Evolutionary conservation across 2,329 filamentous ascomycete species (phyloP), one percentile per base, ranked within the genome.

Genomic region (Apiospora arundinis): DNA sequence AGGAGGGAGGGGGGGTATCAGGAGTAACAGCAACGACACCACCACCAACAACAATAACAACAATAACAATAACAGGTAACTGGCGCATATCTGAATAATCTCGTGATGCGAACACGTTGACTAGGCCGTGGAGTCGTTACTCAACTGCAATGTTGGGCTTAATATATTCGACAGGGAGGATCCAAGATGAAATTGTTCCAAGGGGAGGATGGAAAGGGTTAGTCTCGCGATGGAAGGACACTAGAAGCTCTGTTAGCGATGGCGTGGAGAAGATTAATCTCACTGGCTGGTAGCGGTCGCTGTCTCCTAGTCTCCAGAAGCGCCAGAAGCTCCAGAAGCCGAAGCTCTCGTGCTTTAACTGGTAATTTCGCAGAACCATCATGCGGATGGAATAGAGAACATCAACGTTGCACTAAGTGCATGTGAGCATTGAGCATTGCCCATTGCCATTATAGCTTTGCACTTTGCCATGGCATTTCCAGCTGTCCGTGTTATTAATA

Each of bases 271-370:
- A 44, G 65, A 44, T 28, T 28, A 67, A 67, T 67, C 65, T 67
- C 65, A 45, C 44, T 46, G 23, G n/a, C 7, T 18, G 40, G 3
- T 14, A 25, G 37, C 65, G 8, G 25, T 67, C 65, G 56, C 56
- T 4, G 40, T 45, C 25, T n/a, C n/a, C n/a, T n/a, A n/a, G n/a
- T n/a, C n/a, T n/a, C n/a, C n/a, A n/a, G n/a, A n/a, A n/a, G n/a
- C n/a, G n/a, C n/a, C n/a, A n/a, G n/a, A n/a, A n/a, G n/a, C n/a
- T n/a, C 44, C 65, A 46, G 40, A 28, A 44, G 40, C 12, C 56
- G 32, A n/a, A n/a, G n/a, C n/a, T n/a, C n/a, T n/a, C n/a, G n/a
- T n/a, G 56, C 56, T 63, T 67, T 32, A 28, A 67, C 65, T 67
- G 23, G n/a, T 32, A 28, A 46, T 67, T 44, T 67, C 42, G 11